These are phyloP conservation scores for Powellomyces hirtus DNA, from an alignment of 192 early-diverging fungal genomes.

Conservation along the genomic window DNA sequence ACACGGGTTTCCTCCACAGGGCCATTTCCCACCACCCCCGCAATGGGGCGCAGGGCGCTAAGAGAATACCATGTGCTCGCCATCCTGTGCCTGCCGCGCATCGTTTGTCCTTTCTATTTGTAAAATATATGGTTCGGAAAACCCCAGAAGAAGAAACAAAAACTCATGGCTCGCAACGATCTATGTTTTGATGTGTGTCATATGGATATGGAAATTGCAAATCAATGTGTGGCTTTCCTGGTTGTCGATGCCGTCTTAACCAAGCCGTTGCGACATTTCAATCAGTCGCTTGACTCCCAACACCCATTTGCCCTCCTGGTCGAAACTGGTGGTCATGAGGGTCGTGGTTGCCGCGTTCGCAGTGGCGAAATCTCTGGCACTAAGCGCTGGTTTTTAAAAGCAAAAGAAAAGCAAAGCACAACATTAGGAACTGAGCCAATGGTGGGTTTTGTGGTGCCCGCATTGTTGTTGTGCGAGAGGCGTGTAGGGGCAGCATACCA, in stretches of 20 bases:
- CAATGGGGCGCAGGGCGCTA: slow-evolving; percentile 11
- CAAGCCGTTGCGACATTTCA: slow-evolving; percentile 23
- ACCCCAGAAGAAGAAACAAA: too few relatives aligned
- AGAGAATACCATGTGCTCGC: too few relatives aligned
- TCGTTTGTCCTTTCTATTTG: too few relatives aligned
- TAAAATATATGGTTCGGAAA: too few relatives aligned
- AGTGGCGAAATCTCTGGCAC: slow-evolving; percentile 32
- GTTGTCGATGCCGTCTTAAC: too few relatives aligned
- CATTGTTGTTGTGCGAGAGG: not conserved
- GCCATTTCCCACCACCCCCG: slow-evolving; percentile 7
- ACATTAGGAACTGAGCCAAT: not conserved
- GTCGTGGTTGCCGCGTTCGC: slow-evolving; percentile 6
- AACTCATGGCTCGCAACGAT: too few relatives aligned
- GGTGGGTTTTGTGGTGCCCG: too few relatives aligned
- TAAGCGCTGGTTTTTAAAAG: slow-evolving; percentile 20
- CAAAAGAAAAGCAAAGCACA: not conserved
- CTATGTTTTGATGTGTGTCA: too few relatives aligned
- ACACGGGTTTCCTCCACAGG: slow-evolving; percentile 6
- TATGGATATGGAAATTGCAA: too few relatives aligned
- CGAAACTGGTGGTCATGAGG: slow-evolving; percentile 40
- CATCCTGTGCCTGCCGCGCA: too few relatives aligned
- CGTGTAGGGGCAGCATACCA: not conserved
- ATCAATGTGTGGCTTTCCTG: too few relatives aligned
- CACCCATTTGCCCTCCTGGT: slow-evolving; percentile 48
- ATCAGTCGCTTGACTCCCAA: slow-evolving; percentile 47